A percentile compares a stretch with the other conserved stretches of the same genome.
Conservation (phyloP, 2,329 filamentous ascomycete species). For the Microcera coccophila region DNA sequence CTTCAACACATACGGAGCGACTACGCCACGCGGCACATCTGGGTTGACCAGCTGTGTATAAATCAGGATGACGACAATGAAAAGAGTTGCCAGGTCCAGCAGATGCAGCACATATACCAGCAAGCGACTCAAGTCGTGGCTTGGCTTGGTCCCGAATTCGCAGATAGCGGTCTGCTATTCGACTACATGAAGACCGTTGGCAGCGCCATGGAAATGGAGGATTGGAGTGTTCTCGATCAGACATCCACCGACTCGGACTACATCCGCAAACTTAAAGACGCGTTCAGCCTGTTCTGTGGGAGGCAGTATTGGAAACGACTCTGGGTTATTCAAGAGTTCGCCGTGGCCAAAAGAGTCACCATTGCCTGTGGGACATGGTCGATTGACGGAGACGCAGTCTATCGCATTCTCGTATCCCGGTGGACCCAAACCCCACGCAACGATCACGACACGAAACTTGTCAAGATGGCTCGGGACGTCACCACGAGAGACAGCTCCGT, state of each 20-base stretch:
- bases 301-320: slow-evolving; percentile 13
- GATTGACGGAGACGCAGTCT: slow-evolving; percentile 3
- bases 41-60: not conserved
- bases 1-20: not conserved
- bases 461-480: not conserved
- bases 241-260: not conserved
- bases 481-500: not conserved
- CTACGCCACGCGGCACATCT: not conserved
- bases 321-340: slow-evolving; percentile 17
- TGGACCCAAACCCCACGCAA: not conserved
- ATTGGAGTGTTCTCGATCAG: not conserved
- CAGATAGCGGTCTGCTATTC: slow-evolving; percentile 2
- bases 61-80: not conserved
- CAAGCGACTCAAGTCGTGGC: not conserved
- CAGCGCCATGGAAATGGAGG: not conserved
- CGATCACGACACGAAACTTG: not conserved
- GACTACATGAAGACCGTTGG: slow-evolving; percentile 1
- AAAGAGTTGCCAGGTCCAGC: not conserved
- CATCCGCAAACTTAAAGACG: not conserved
- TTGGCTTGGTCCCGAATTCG: not conserved
- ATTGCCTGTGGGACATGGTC: slow-evolving; percentile 8
- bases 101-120: not conserved
- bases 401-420: too few species aligned
- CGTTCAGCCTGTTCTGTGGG: slow-evolving; percentile 6
- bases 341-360: slow-evolving; percentile 2